phyloP scores from a whole-genome alignment of 2,329 filamentous ascomycete species.

The Trichoderma asperellum region DNA sequence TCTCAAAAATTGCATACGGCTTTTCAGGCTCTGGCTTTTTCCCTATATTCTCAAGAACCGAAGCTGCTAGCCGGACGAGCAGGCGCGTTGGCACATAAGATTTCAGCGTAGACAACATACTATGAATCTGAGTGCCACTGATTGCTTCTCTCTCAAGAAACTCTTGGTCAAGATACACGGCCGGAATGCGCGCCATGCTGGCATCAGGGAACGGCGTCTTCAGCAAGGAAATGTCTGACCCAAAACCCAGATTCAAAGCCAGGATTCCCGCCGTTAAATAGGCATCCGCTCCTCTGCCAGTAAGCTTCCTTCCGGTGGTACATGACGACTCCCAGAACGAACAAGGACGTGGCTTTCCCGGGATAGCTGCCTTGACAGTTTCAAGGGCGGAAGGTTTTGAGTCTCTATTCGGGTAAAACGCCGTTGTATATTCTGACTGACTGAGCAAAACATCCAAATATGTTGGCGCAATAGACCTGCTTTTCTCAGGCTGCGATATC shows the following conservation, averaged over 20 bases:
- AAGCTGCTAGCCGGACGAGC: constrained; percentile 6
- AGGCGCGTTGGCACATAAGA: not conserved
- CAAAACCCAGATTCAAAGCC: constrained; percentile 9
- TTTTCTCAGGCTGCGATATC: not conserved
- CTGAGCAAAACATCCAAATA: constrained; percentile 17
- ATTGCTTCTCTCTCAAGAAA: constrained; percentile 20
- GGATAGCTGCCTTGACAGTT: not conserved
- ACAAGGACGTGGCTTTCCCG: not conserved
- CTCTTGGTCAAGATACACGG: constrained; percentile 23
- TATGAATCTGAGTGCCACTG: not conserved
- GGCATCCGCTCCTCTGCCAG: not conserved
- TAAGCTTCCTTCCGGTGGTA: not conserved
- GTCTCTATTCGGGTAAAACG: not conserved
- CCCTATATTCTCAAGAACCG: constrained; percentile 5
- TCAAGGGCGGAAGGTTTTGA: not conserved
- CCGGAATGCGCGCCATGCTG: not conserved
- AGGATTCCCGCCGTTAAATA: constrained; percentile 9
- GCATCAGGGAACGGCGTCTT: constrained; percentile 2
- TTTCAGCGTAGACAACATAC: not conserved
- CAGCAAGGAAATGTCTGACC: constrained; percentile 3
- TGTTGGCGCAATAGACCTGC: not conserved
- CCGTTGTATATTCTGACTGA: not conserved
- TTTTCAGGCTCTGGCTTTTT: not conserved
- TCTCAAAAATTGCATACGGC: not conserved
- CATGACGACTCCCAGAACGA: not conserved